Conservation (phyloP, 164 flowering plant species). For the Umbilicus rupestris region DNA sequence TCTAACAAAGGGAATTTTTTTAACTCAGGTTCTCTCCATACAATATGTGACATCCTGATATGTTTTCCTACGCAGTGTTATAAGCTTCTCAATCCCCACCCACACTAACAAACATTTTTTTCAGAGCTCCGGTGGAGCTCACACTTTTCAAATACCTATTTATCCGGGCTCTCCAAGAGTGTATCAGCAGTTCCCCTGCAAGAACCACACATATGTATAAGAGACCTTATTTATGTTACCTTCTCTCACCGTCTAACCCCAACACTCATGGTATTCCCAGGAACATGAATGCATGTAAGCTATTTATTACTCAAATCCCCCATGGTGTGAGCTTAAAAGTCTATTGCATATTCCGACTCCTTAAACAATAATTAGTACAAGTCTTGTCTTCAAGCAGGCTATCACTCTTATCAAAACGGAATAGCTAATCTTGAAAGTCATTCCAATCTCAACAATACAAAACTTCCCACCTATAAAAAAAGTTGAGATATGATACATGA, state of each 20-base stretch:
- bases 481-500: background rate
- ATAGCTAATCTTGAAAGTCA: background rate
- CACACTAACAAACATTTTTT: constrained; percentile 35
- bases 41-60: background rate
- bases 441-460: background rate
- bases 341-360: background rate
- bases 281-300: constrained; percentile 24
- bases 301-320: background rate
- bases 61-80: constrained; percentile 6
- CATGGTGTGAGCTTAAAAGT: background rate
- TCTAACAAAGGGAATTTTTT: background rate
- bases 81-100: constrained; percentile 40
- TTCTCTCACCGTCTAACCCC: constrained; percentile 42
- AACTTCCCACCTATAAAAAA: background rate
- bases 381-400: background rate
- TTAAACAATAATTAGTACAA: background rate
- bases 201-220: constrained; percentile 92
- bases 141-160: constrained; percentile 55
- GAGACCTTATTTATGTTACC: constrained; percentile 64
- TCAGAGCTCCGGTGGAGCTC: constrained; percentile 39
- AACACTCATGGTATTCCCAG: constrained; percentile 20
- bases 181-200: constrained; percentile 94
- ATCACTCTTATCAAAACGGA: background rate
- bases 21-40: background rate
- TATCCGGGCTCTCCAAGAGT: constrained; percentile 64